A percentile compares a stretch with the other conserved stretches of the same genome.
Conservation (phyloP, 2,329 filamentous ascomycete genomes). For the Cercospora sp. region DNA sequence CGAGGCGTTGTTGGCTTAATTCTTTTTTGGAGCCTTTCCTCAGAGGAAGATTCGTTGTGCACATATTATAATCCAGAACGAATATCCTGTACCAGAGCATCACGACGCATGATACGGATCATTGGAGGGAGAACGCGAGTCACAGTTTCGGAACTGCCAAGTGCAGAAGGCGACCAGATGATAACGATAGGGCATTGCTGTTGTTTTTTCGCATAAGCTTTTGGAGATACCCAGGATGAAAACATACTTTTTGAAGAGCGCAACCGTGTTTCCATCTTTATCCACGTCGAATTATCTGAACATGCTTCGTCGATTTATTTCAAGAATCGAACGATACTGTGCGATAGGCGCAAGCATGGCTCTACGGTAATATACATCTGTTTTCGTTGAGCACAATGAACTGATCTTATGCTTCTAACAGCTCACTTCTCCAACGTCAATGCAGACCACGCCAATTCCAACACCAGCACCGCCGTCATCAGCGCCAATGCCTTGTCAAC, state of each 20-base stretch:
- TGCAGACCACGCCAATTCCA: not conserved
- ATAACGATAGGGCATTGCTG: not conserved
- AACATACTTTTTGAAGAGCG: not conserved
- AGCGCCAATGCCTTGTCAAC: not conserved
- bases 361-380: too few relatives aligned
- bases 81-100: not conserved
- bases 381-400: too few relatives aligned
- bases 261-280: too few relatives aligned
- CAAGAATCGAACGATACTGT: too few relatives aligned
- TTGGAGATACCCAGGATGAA: not conserved
- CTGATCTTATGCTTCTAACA: too few relatives aligned
- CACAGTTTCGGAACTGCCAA: not conserved
- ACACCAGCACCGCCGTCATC: not conserved
- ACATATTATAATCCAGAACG: not conserved
- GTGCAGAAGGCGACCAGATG: not conserved
- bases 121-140: not conserved
- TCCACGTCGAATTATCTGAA: too few relatives aligned
- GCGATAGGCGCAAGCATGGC: too few relatives aligned
- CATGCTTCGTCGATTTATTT: too few relatives aligned
- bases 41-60: not conserved
- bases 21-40: not conserved
- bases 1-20: conserved; percentile 5
- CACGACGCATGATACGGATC: not conserved
- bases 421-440: not conserved
- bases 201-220: not conserved